phyloP scores from a whole-genome alignment of 176 grass and related monocot species.

The Carex kokanica region DNA sequence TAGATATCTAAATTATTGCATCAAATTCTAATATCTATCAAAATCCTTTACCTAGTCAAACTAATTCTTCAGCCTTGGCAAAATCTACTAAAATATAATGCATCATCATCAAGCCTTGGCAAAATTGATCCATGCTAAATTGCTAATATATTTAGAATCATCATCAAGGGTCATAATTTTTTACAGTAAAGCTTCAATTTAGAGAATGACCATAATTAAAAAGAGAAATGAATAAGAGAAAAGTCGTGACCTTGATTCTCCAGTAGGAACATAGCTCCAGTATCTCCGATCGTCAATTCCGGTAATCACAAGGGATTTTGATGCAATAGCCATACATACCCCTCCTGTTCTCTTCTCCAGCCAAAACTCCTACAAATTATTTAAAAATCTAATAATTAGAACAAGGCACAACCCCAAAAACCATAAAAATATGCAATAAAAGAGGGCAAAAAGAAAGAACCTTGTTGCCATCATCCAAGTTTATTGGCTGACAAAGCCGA shows the following conservation, averaged over 20 bases:
- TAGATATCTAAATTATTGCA: background rate
- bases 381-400: slow-evolving; percentile 4
- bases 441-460: slow-evolving; percentile 19
- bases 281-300: slow-evolving; percentile 84
- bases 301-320: slow-evolving; percentile 72
- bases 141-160: too few relatives aligned
- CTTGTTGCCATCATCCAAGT: slow-evolving; percentile 58
- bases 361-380: slow-evolving; percentile 67
- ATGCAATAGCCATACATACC: slow-evolving; percentile 76
- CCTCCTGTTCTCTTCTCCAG: slow-evolving; percentile 71
- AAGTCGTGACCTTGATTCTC: slow-evolving; percentile 68
- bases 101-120: background rate
- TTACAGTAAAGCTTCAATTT: background rate
- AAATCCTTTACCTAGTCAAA: background rate
- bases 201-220: background rate
- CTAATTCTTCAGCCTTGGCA: background rate
- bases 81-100: too few relatives aligned
- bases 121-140: background rate
- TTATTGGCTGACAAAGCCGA: slow-evolving; percentile 52
- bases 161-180: background rate
- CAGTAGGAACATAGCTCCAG: slow-evolving; percentile 70
- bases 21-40: background rate
- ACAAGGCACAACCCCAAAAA: background rate
- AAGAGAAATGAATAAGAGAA: background rate
- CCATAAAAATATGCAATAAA: background rate